Conservation (phyloP, 305 asterid species). For the Fraxinus paxiana region DNA sequence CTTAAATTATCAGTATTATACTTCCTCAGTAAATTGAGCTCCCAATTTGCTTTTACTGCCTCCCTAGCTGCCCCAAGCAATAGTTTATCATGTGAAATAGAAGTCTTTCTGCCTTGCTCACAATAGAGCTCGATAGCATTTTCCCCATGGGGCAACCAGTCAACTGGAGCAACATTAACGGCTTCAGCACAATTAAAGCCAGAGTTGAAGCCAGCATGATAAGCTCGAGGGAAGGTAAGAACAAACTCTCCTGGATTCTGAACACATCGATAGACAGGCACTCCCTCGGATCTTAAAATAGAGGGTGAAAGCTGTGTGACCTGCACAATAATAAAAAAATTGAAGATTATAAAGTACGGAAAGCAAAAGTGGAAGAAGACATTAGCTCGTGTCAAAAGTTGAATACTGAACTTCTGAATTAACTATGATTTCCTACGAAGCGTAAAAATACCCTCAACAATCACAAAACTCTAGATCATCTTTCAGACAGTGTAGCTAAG, state of each 20-base stretch:
- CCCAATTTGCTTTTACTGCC: slow-evolving; percentile 87
- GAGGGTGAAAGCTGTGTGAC: slow-evolving; percentile 85
- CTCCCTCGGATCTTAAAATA: slow-evolving; percentile 62
- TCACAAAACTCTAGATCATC: neutral
- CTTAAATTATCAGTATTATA: slow-evolving; percentile 48
- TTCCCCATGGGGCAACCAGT: slow-evolving; percentile 86
- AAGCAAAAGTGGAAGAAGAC: slow-evolving; percentile 1
- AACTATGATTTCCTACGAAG: neutral
- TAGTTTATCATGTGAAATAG: slow-evolving; percentile 79
- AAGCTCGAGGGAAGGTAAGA: slow-evolving; percentile 83
- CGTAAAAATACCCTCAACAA: neutral
- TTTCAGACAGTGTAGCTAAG: neutral
- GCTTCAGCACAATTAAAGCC: slow-evolving; percentile 94
- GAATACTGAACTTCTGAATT: neutral
- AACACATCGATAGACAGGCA: slow-evolving; percentile 73
- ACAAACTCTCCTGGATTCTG: slow-evolving; percentile 85
- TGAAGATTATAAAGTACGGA: neutral
- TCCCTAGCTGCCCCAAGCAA: slow-evolving; percentile 88
- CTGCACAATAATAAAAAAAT: slow-evolving; percentile 40
- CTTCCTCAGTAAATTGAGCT: slow-evolving; percentile 64
- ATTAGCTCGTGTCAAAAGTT: neutral
- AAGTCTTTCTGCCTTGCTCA: slow-evolving; percentile 64
- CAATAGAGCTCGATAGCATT: slow-evolving; percentile 77
- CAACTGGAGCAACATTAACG: slow-evolving; percentile 87
- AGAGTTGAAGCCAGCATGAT: slow-evolving; percentile 82